phyloP scores from a whole-genome alignment of 169 alveolate species.

The Sarcocystis neurona region DNA sequence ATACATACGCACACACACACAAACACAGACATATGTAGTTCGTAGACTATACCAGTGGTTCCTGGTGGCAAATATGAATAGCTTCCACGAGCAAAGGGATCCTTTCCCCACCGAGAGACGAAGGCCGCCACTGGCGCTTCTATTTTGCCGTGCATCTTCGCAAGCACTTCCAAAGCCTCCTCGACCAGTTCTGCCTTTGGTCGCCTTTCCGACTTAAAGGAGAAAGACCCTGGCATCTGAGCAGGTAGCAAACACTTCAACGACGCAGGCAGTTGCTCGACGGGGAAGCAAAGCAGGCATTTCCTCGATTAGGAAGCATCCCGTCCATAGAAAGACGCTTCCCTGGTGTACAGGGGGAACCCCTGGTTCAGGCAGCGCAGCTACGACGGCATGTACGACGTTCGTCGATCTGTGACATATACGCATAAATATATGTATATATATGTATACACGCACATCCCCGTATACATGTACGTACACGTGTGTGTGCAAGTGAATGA shows the following conservation, averaged over 20 bases:
- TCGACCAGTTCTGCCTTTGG: slow-evolving; percentile 18
- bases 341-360: no score
- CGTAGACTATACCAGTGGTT: not conserved
- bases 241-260: not conserved
- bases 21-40: not conserved
- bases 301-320: no score
- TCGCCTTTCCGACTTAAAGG: slow-evolving; percentile 11
- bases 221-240: slow-evolving; percentile 34
- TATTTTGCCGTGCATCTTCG: not conserved
- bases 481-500: not conserved
- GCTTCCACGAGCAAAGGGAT: slow-evolving; percentile 53
- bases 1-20: no score
- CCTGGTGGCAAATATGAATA: slow-evolving; percentile 58
- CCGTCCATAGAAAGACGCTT: no score
- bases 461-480: not conserved
- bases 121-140: slow-evolving; percentile 37
- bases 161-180: slow-evolving; percentile 38
- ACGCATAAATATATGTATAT: slow-evolving; percentile 6
- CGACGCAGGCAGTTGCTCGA: not conserved
- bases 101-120: slow-evolving; percentile 50
- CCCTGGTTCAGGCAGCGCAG: no score
- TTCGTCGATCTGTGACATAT: no score
- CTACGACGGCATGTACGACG: no score
- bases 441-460: not conserved
- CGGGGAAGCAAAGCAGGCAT: no score